phyloP scores from a whole-genome alignment of 2,329 filamentous ascomycete genomes.

The Diaporthe sp. region DNA sequence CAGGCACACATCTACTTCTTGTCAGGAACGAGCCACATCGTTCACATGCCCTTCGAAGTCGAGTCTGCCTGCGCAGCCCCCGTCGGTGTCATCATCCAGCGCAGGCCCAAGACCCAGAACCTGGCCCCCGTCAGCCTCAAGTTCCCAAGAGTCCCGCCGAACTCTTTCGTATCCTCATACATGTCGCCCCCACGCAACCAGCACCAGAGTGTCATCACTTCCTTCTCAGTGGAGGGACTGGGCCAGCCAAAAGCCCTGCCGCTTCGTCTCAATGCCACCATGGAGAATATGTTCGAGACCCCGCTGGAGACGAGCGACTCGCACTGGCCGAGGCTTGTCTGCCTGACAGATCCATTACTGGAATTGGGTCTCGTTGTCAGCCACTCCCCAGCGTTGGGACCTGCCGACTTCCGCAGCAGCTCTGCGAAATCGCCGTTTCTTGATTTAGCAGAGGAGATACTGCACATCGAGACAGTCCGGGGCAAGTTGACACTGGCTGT shows the following conservation, averaged over 20 bases:
- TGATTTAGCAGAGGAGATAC: constrained; percentile 82
- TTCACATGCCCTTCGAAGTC: constrained; percentile 95
- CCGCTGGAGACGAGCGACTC: constrained; percentile 67
- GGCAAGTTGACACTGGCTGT: constrained; percentile 79
- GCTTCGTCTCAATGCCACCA: constrained; percentile 64
- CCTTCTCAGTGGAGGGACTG: constrained; percentile 70
- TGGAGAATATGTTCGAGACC: constrained; percentile 72
- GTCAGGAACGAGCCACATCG: constrained; percentile 86
- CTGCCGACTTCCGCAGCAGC: constrained; percentile 55
- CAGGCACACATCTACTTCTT: constrained; percentile 96
- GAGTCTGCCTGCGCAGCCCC: constrained; percentile 88
- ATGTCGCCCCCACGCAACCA: constrained; percentile 64
- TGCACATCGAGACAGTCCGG: constrained; percentile 81
- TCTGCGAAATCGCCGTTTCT: constrained; percentile 69
- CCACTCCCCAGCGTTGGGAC: constrained; percentile 59
- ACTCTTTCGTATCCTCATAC: constrained; percentile 85
- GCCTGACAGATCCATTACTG: constrained; percentile 86
- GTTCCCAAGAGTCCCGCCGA: constrained; percentile 78
- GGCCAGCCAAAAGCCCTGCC: constrained; percentile 69
- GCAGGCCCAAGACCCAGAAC: constrained; percentile 73
- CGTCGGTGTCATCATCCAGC: constrained; percentile 86
- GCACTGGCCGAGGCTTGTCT: constrained; percentile 83
- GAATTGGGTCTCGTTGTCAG: constrained; percentile 88
- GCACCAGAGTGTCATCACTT: constrained; percentile 57
- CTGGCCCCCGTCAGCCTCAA: constrained; percentile 66